Evolutionary conservation across 78 protist species (phyloP).

Genomic region (Polysphondylium violaceum): DNA sequence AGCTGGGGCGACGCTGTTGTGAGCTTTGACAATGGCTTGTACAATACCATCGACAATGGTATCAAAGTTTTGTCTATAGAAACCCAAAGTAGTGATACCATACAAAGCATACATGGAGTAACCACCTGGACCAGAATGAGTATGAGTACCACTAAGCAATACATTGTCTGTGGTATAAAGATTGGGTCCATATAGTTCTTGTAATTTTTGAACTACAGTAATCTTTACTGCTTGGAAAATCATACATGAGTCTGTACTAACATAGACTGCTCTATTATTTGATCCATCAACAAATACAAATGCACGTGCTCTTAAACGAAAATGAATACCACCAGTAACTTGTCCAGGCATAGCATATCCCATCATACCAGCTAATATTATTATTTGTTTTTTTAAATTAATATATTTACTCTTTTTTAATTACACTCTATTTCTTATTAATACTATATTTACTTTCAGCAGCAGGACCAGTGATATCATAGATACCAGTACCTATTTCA

Average conservation of each 20-base stretch:
- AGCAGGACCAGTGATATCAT: conserved; percentile 88
- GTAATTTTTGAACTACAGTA: conserved; percentile 39
- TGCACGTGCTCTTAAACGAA: conserved; percentile 78
- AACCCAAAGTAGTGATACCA: conserved; percentile 85
- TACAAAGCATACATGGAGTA: conserved; percentile 81
- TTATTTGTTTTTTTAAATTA: background rate
- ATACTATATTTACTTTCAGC: conserved; percentile 46
- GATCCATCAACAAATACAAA: conserved; percentile 59
- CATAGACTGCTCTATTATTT: conserved; percentile 75
- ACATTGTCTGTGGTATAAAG: conserved; percentile 76
- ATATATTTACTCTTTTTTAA: background rate
- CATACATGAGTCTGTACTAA: conserved; percentile 81
- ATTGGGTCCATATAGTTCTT: conserved; percentile 18
- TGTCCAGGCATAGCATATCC: conserved; percentile 84
- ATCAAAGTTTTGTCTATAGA: conserved; percentile 76
- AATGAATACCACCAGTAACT: conserved; percentile 70
- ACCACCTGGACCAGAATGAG: conserved; percentile 91
- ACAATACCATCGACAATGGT: conserved; percentile 84
- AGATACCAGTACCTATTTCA: conserved; percentile 82
- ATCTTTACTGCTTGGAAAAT: conserved; percentile 66
- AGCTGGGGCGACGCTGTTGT: conserved; percentile 57
- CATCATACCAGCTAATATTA: conserved; percentile 63
- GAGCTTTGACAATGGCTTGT: conserved; percentile 80
- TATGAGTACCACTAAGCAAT: conserved; percentile 83
- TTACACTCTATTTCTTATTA: background rate